Percentiles rank a stretch among this genome's conserved stretches.
Evolutionary conservation across 2,329 filamentous ascomycete species (phyloP).

Genomic region (Dactylella cylindrospora): DNA sequence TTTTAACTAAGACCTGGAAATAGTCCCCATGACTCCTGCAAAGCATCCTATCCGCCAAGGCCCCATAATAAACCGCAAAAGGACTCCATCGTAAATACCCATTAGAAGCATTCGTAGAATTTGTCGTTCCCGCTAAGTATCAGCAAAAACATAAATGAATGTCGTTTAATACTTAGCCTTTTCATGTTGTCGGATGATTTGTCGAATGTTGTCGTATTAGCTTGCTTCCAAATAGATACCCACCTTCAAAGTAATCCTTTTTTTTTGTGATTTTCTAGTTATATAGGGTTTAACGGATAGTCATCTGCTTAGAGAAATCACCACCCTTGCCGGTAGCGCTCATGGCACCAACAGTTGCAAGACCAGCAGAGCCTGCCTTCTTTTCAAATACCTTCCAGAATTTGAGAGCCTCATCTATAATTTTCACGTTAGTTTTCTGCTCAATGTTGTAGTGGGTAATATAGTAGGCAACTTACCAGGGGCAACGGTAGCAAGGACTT

Average conservation of each 20-base stretch:
- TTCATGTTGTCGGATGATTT: conserved; percentile 23
- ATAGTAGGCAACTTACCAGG: conserved; percentile 55
- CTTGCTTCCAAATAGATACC: conserved; percentile 33
- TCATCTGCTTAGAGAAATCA: conserved; percentile 91
- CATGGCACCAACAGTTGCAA: conserved; percentile 36
- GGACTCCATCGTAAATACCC: conserved; percentile 35
- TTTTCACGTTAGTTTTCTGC: conserved; percentile 49
- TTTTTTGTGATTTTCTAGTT: no score
- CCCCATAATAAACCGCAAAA: conserved; percentile 12
- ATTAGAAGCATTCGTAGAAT: conserved; percentile 44
- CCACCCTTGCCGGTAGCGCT: conserved; percentile 65
- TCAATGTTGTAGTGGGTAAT: neutral
- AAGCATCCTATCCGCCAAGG: conserved; percentile 5
- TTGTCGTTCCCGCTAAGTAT: conserved; percentile 34
- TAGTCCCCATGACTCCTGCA: no score
- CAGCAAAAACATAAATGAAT: conserved; percentile 13
- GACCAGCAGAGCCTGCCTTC: conserved; percentile 73
- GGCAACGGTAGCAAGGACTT: conserved; percentile 90
- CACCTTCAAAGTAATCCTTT: neutral
- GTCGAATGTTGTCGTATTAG: conserved; percentile 21
- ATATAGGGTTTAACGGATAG: conserved; percentile 66
- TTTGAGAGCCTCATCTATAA: conserved; percentile 83
- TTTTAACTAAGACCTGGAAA: no score
- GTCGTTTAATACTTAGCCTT: conserved; percentile 44
- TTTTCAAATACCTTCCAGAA: conserved; percentile 99